Evolutionary conservation across 495 filamentous ascomycete species (phyloP), one percentile per base, ranked within the genome.

Genomic region (Staphylotrichum longicolle): DNA sequence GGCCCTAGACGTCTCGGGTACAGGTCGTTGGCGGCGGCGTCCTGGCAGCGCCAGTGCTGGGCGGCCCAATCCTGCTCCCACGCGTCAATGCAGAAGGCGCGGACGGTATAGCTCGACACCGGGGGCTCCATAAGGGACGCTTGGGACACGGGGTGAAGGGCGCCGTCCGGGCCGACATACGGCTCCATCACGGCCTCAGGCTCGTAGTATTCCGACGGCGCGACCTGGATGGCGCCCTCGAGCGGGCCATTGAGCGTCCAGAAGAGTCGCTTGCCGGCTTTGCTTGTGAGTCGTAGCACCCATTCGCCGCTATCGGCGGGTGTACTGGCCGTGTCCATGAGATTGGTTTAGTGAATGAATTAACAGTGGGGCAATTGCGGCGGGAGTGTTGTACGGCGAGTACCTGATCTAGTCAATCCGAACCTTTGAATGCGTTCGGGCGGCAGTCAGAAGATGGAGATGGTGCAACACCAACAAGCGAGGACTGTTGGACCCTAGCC

Each of bases 121-220:
- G 50, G 34, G 33, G 33, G 50, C 33, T 52, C 50, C 14, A 52
- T 4, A 3, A 52, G 50, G 50, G 50, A 39, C 50, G 33, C 50
- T 39, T 52, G 50, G 33, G 50, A 39, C 14, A 52, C 50, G 50
- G 50, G 33, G 50, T 52, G 50, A 8, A 20, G 50, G 32, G 49
- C 15, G 34, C 50, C 50, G 50, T 52, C 50, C 14, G 50, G 50
- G 50, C 50, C 50, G 50, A 52, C 15, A n/a, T 52, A 52, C 50
- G 50, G 50, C 50, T 52, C 50, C 50, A 52, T 52, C 20, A 52
- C 6, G 50, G 11, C 50, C 33, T 14, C 50, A 33, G 50, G 50
- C 50, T 52, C 34, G 50, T 52, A 52, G 50, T 52, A 52, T 52
- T 52, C 33, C 50, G 50, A 52, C 50, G 50, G 50, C n/a, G 50